Percentiles rank a stretch among this genome's conserved stretches.
Conservation (phyloP, 1,284 basidiomycete species). For the Ceratobasidium sp. region DNA sequence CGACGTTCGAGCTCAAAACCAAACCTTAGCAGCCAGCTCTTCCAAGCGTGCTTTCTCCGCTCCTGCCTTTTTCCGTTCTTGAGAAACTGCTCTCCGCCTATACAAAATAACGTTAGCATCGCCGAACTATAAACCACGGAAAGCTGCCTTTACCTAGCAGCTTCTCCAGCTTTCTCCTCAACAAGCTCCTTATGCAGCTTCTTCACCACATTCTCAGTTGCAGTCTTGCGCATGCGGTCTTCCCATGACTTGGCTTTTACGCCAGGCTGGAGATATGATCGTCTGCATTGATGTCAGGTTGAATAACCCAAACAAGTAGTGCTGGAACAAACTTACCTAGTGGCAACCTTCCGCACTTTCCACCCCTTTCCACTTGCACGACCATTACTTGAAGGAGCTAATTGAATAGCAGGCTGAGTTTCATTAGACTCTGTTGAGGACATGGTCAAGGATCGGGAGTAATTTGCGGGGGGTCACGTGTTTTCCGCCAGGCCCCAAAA, state of each 20-base stretch:
- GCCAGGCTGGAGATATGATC: slow-evolving; percentile 71
- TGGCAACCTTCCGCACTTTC: slow-evolving; percentile 71
- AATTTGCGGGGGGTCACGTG: slow-evolving; percentile 3
- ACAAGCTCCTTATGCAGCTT: slow-evolving; percentile 76
- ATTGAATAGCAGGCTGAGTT: slow-evolving; percentile 1
- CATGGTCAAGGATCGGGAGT: not conserved
- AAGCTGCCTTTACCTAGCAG: slow-evolving; percentile 61
- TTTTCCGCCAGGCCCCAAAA: no score
- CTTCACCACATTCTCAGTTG: slow-evolving; percentile 72
- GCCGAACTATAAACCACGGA: slow-evolving; percentile 15
- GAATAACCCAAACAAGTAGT: slow-evolving; percentile 1
- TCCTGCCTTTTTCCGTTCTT: slow-evolving; percentile 73
- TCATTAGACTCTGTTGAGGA: not conserved
- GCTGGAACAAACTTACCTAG: slow-evolving; percentile 61
- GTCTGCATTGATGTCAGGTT: slow-evolving; percentile 58
- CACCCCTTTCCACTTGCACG: slow-evolving; percentile 65
- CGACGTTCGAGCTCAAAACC: slow-evolving; percentile 39
- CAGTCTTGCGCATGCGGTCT: slow-evolving; percentile 73
- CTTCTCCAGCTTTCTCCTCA: slow-evolving; percentile 77
- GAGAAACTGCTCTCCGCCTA: slow-evolving; percentile 73
- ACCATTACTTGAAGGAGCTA: slow-evolving; percentile 15
- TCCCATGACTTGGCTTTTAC: slow-evolving; percentile 74
- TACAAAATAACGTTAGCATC: slow-evolving; percentile 12
- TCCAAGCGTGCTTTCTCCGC: slow-evolving; percentile 76
- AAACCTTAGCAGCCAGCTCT: slow-evolving; percentile 75